Base-by-base conservation (phyloP, 306 rosid genomes). In the Cotoneaster glaucophyllus region DNA sequence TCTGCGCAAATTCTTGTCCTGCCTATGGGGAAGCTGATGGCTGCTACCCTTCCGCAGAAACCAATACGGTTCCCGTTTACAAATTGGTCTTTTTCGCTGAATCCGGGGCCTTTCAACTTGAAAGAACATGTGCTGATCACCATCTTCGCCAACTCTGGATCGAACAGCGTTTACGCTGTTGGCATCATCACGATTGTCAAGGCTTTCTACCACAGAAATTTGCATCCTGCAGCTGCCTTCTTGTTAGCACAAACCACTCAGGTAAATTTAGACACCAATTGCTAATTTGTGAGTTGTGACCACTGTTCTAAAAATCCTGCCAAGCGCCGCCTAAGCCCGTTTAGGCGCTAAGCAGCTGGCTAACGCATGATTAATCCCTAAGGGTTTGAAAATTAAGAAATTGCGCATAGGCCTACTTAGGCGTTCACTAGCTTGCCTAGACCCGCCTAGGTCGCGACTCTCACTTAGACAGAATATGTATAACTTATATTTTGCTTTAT, bases 81-180 rank as follows among this genome's bases (percentile, higher is more conserved):
- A 11, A 77, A 74, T 15, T 79, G 79, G 84, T 31, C 79, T 0
- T 79, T 82, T 61, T 74, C 88, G 1, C 17, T 79, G 82, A 82
- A 85, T 44, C 88, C 88, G 8, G 86, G 86, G 3, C 88, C 86
- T 14, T 82, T 85, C 64, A 78, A 82, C 63, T 14, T 85, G 44
- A 85, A 85, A 45, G 88, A 85, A 71, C 88, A 82, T 70, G 84
- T 69, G 37, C 17, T 82, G 59, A 78, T 85, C 76, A 85, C 85
- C 12, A 82, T 82, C 19, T 82, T 85, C n/a, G 86, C 84, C 31
- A 82, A 73, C 32, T 82, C 82, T 9, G 86, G 85, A 26, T 62
- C 84, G 12, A 57, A 24, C 61, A 45, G 57, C 15, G 81, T 78
- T 64, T 82, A 82, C 25, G 84, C 88, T 24, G 77, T 82, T 5